Conservation (phyloP, 768 basidiomycete species). For the Leccinellum rugosiceps region DNA sequence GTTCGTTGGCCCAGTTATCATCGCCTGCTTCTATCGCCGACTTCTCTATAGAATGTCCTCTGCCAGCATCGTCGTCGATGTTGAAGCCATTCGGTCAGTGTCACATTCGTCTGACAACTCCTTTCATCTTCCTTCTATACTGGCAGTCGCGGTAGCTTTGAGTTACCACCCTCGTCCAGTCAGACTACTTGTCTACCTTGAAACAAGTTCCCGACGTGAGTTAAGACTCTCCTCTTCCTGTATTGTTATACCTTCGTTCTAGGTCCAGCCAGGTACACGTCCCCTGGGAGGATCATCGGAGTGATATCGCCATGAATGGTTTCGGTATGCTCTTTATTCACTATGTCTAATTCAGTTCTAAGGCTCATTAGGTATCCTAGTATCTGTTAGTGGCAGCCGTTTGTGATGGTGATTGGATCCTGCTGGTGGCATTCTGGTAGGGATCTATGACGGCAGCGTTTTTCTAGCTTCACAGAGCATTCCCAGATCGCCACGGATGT, state of each 20-base stretch:
- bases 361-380: no score
- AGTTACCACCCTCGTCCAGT: constrained; percentile 32
- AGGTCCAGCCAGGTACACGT: constrained; percentile 89
- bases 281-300: constrained; percentile 94
- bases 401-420: no score
- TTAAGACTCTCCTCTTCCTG: constrained; percentile 83
- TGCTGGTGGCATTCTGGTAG: no score
- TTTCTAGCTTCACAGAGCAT: no score
- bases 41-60: constrained; percentile 67
- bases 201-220: constrained; percentile 40
- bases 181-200: not conserved
- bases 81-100: constrained; percentile 79
- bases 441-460: no score
- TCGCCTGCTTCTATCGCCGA: not conserved
- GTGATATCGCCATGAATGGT: constrained; percentile 66
- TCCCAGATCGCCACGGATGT: no score
- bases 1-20: constrained; percentile 27
- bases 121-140: constrained; percentile 79
- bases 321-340: no score
- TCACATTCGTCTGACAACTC: constrained; percentile 51
- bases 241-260: constrained; percentile 80
- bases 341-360: no score
- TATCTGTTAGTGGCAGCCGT: no score
- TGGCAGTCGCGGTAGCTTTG: constrained; percentile 80
- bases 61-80: constrained; percentile 88